Evolutionary conservation across 345 rosid genomes (phyloP).

Genomic region (Turritis glabra): DNA sequence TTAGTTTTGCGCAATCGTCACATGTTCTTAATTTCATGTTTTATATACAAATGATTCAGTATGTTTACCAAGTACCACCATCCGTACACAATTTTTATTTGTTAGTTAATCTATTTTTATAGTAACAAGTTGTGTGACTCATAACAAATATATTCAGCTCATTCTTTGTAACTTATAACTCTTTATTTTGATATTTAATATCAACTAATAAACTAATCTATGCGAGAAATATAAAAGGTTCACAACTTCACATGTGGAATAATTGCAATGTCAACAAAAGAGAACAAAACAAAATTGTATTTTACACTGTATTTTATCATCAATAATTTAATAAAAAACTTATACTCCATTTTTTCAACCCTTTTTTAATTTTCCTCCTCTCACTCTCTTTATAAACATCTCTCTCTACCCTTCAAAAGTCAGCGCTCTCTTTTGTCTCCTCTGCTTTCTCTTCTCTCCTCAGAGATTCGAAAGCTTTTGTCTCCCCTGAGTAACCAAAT

Average conservation of each 20-base stretch:
- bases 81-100: slow-evolving; percentile 6
- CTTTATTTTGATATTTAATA: background rate
- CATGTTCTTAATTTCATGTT: background rate
- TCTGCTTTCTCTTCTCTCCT: slow-evolving; percentile 36
- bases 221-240: slow-evolving; percentile 1
- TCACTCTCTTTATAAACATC: slow-evolving; percentile 29
- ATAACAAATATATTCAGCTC: background rate
- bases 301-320: background rate
- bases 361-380: slow-evolving; percentile 28
- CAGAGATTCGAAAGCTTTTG: slow-evolving; percentile 45
- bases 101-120: too few species aligned
- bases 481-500: slow-evolving; percentile 22
- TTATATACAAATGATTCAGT: background rate
- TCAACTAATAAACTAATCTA: background rate
- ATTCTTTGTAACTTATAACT: background rate
- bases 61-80: slow-evolving; percentile 5
- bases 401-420: slow-evolving; percentile 52
- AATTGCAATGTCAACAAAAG: slow-evolving; percentile 15
- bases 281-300: slow-evolving; percentile 29
- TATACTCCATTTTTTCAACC: slow-evolving; percentile 23
- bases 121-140: background rate
- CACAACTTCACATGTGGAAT: slow-evolving; percentile 33
- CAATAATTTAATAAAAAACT: background rate
- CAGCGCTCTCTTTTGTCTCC: slow-evolving; percentile 77
- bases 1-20: background rate